Conservation (phyloP, 2,329 filamentous ascomycete species). For the Ilyonectria sp. region DNA sequence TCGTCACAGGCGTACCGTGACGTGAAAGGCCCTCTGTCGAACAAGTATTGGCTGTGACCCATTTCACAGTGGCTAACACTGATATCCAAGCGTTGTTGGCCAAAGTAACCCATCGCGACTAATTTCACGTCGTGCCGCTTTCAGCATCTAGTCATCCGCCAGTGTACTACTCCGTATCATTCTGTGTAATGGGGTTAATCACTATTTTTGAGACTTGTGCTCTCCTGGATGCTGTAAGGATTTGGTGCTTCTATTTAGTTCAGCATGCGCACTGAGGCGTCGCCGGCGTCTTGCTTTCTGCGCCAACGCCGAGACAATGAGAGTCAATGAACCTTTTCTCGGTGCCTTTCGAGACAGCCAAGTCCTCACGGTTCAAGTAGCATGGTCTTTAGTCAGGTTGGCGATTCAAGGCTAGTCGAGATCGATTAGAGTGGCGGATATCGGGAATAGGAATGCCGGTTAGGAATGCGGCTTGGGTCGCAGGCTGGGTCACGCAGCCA, state of each 20-base stretch:
- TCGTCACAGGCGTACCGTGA: neutral
- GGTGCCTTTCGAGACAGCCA: neutral
- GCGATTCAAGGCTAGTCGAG: neutral
- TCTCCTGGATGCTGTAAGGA: neutral
- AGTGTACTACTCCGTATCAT: neutral
- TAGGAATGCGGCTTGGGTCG: constrained; percentile 2
- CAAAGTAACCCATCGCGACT: constrained; percentile 3
- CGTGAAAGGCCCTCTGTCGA: neutral
- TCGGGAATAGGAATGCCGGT: neutral
- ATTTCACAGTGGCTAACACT: constrained; percentile 13
- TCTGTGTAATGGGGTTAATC: neutral
- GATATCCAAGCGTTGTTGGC: constrained; percentile 11
- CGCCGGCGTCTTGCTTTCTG: neutral
- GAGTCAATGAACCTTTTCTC: neutral
- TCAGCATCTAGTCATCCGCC: neutral
- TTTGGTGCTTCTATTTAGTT: neutral
- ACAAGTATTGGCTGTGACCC: neutral
- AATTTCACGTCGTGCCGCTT: constrained; percentile 11
- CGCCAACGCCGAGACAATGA: neutral
- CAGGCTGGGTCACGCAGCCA: neutral
- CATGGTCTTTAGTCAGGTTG: neutral
- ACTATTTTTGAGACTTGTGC: neutral
- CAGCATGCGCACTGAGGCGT: neutral
- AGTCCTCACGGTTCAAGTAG: neutral
- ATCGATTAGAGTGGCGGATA: neutral